Percentiles rank a stretch among this genome's conserved stretches.
Evolutionary conservation across 106 monocot genomes (phyloP).

Genomic region (Allium cepa): DNA sequence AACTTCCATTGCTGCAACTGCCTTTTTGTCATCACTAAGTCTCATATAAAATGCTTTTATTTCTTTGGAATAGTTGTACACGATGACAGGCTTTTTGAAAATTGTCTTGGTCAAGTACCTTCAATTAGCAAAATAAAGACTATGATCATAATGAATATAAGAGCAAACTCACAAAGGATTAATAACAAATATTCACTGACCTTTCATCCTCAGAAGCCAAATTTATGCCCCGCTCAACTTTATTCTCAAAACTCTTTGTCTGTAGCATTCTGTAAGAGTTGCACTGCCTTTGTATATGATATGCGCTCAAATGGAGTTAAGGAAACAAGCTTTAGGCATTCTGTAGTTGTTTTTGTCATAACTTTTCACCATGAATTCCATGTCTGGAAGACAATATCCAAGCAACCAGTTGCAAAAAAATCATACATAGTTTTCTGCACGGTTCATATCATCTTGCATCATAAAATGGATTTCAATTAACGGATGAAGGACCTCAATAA

Average conservation of each 20-base stretch:
- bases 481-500: no score
- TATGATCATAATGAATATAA: not conserved
- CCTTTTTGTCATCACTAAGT: constrained; percentile 56
- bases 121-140: constrained; percentile 15
- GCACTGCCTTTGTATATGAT: constrained; percentile 52
- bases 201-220: constrained; percentile 30
- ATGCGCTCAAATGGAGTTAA: constrained; percentile 49
- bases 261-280: constrained; percentile 39
- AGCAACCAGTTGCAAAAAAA: constrained; percentile 66
- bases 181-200: not conserved
- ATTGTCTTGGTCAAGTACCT: constrained; percentile 72
- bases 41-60: constrained; percentile 82
- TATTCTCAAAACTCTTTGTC: constrained; percentile 59
- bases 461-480: not conserved
- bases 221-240: constrained; percentile 63
- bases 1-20: constrained; percentile 80
- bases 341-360: constrained; percentile 42
- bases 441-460: constrained; percentile 64
- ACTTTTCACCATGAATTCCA: constrained; percentile 68
- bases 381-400: constrained; percentile 42
- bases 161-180: not conserved
- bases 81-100: constrained; percentile 75
- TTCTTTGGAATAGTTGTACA: constrained; percentile 68
- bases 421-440: constrained; percentile 56
- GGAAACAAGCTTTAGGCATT: constrained; percentile 47